These are phyloP conservation scores for Annona cherimola DNA, from an alignment of 164 flowering plant species.

Conservation along the genomic window DNA sequence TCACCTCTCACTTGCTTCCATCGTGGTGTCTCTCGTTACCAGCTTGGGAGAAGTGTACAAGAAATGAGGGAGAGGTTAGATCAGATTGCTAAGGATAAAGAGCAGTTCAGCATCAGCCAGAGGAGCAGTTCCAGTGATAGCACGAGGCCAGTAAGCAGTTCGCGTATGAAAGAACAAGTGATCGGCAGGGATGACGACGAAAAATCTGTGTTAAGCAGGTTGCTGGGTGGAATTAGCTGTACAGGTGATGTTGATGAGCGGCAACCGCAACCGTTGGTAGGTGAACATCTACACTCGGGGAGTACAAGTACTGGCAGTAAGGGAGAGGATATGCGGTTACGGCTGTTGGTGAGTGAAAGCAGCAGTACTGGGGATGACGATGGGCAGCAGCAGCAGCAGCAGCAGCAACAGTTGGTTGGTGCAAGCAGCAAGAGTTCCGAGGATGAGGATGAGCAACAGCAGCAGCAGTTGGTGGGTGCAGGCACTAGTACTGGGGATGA, in stretches of 20 bases:
- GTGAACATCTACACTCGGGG: too few relatives aligned
- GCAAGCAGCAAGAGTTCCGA: neutral
- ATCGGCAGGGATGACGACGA: constrained; percentile 1
- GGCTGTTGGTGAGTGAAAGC: too few relatives aligned
- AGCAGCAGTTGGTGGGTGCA: neutral
- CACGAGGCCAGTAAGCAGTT: too few relatives aligned
- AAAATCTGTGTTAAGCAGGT: neutral
- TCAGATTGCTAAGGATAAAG: neutral
- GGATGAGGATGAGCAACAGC: neutral
- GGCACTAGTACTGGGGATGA: neutral
- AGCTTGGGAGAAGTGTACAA: neutral
- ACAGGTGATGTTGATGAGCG: too few relatives aligned
- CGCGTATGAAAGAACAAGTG: too few relatives aligned
- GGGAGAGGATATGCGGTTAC: too few relatives aligned
- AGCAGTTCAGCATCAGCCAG: neutral
- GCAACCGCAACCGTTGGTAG: too few relatives aligned
- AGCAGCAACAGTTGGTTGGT: neutral
- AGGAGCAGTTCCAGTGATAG: neutral
- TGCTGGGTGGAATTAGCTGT: neutral
- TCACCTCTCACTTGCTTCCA: neutral
- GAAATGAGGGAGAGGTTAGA: neutral
- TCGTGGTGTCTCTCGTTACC: neutral
- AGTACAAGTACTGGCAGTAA: too few relatives aligned
- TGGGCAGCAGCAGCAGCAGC: neutral
- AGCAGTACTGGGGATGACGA: too few relatives aligned